Conservation (phyloP, 2,329 filamentous ascomycete genomes). For the Ploettnerulaceae sp. region DNA sequence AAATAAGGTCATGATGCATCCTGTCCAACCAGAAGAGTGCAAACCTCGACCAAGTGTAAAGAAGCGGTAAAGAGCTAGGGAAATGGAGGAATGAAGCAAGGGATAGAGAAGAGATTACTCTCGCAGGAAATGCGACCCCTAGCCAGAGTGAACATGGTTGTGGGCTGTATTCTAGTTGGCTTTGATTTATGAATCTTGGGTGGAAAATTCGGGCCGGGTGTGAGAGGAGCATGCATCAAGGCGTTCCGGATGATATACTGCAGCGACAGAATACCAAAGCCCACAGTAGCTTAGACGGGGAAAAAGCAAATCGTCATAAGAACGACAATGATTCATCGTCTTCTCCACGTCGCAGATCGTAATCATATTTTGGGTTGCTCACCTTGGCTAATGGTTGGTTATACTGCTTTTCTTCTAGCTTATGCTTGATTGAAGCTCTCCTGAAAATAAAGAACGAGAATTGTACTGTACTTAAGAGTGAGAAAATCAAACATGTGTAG, state of each 20-base stretch:
- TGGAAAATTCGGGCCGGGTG: slow-evolving; percentile 11
- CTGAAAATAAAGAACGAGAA: too few relatives aligned
- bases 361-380: too few relatives aligned
- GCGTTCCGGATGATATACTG: slow-evolving; percentile 21
- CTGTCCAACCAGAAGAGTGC: slow-evolving; percentile 61
- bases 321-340: background rate
- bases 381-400: background rate
- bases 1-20: slow-evolving; percentile 82
- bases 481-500: too few relatives aligned
- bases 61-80: slow-evolving; percentile 30
- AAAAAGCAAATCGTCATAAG: background rate
- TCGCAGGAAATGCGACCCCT: background rate
- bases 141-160: background rate
- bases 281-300: slow-evolving; percentile 18
- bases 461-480: too few relatives aligned
- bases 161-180: slow-evolving; percentile 14
- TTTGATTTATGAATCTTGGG: slow-evolving; percentile 10
- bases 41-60: slow-evolving; percentile 44
- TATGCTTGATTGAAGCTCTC: too few relatives aligned
- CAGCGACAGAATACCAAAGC: slow-evolving; percentile 22
- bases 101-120: background rate
- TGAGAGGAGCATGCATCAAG: slow-evolving; percentile 14
- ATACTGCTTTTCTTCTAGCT: too few relatives aligned
- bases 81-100: background rate
- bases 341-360: too few relatives aligned